These are phyloP conservation scores for Inosperma sp. DNA, from an alignment of 768 basidiomycete species.

Conservation along the genomic window DNA sequence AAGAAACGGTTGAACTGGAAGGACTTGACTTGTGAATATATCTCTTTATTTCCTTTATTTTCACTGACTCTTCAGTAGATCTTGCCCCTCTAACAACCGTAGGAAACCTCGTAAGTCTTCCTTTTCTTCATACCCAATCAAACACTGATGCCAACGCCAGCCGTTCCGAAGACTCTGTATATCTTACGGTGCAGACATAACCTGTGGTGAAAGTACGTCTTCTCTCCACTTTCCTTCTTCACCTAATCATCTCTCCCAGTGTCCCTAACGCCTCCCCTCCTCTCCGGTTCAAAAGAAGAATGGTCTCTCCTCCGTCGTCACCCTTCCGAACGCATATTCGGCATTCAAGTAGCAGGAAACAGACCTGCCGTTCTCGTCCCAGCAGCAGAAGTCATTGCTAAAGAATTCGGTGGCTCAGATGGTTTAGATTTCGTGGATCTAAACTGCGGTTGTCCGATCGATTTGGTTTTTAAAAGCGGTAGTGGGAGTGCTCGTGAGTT, in stretches of 20 bases:
- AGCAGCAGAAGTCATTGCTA: conserved; percentile 75
- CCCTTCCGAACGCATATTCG: conserved; percentile 81
- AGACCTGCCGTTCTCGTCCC: conserved; percentile 75
- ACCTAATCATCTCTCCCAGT: conserved; percentile 38
- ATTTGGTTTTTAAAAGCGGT: conserved; percentile 87
- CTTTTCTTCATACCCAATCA: not conserved
- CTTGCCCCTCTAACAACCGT: conserved; percentile 84
- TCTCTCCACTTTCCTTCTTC: not conserved
- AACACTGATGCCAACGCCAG: conserved; percentile 31
- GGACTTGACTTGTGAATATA: conserved; percentile 68
- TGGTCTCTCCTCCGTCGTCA: conserved; percentile 92
- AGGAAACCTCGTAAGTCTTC: conserved; percentile 73
- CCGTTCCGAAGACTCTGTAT: conserved; percentile 92
- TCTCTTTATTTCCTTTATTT: not conserved
- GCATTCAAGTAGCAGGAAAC: conserved; percentile 89
- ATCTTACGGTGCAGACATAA: conserved; percentile 86
- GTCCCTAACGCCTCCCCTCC: conserved; percentile 90
- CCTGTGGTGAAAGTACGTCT: conserved; percentile 82
- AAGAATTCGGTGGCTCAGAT: conserved; percentile 40
- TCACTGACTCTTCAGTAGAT: conserved; percentile 20
- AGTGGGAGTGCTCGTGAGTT: conserved; percentile 84
- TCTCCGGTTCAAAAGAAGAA: conserved; percentile 85
- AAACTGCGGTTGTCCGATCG: conserved; percentile 97
- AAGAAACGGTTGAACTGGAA: conserved; percentile 85
- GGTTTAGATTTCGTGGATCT: conserved; percentile 85